Conservation (phyloP, 768 basidiomycete species). For the Serpula lacrymans region DNA sequence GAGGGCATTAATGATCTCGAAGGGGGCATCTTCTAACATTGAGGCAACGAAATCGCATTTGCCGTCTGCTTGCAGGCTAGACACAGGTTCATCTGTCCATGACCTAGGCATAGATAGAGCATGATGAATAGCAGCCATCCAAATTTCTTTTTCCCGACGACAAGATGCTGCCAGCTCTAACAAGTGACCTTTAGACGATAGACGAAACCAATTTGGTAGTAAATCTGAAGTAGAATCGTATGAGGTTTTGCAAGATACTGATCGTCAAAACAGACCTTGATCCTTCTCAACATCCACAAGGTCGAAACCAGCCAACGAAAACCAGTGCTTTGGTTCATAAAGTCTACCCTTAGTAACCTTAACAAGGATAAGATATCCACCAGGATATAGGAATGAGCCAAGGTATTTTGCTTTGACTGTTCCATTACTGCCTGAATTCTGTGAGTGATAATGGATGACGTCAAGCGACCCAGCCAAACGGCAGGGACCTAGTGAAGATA, state of each 20-base stretch:
- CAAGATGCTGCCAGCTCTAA: slow-evolving; percentile 89
- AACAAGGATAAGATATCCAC: slow-evolving; percentile 82
- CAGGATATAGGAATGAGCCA: slow-evolving; percentile 84
- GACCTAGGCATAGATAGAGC: slow-evolving; percentile 37
- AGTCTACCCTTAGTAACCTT: slow-evolving; percentile 78
- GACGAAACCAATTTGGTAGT: slow-evolving; percentile 77
- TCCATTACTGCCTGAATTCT: slow-evolving; percentile 38
- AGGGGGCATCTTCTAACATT: slow-evolving; percentile 34
- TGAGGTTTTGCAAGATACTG: not conserved
- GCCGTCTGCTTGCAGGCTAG: slow-evolving; percentile 54
- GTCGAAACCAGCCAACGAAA: slow-evolving; percentile 71
- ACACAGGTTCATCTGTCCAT: slow-evolving; percentile 61
- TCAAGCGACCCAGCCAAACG: slow-evolving; percentile 84
- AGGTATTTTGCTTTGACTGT: slow-evolving; percentile 80
- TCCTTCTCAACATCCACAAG: slow-evolving; percentile 64
- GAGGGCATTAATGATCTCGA: slow-evolving; percentile 38
- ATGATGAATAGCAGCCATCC: slow-evolving; percentile 68
- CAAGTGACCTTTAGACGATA: slow-evolving; percentile 64
- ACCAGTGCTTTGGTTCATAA: slow-evolving; percentile 90
- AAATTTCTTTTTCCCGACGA: slow-evolving; percentile 79
- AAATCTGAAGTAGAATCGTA: slow-evolving; percentile 46
- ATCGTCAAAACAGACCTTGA: slow-evolving; percentile 57
- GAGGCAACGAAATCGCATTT: slow-evolving; percentile 37
- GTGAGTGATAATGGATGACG: slow-evolving; percentile 68
- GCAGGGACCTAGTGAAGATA: slow-evolving; percentile 75